These are phyloP conservation scores for Trypanosoma theileri DNA, from an alignment of 208 protist genomes.

Conservation along the genomic window DNA sequence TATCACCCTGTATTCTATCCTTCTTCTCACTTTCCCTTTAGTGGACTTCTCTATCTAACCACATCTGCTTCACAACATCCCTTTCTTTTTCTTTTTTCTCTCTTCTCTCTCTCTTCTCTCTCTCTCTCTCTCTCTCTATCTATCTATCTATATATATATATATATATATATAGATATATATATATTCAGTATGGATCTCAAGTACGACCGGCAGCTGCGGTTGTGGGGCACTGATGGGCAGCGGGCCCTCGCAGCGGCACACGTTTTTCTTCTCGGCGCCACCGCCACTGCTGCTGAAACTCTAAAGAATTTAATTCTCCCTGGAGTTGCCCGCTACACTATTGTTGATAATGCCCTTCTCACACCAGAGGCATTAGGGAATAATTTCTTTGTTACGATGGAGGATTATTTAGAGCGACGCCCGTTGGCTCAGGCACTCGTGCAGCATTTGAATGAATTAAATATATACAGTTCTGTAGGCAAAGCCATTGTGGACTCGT, in stretches of 20 bases:
- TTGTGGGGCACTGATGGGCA: slow-evolving; percentile 96
- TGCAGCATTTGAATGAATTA: slow-evolving; percentile 80
- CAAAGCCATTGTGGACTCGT: slow-evolving; percentile 32
- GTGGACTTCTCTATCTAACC: too few relatives aligned
- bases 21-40: too few relatives aligned
- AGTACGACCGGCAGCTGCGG: slow-evolving; percentile 93
- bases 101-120: too few relatives aligned
- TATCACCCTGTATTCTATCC: too few relatives aligned
- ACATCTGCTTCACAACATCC: too few relatives aligned
- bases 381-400: slow-evolving; percentile 95
- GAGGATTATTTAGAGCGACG: slow-evolving; percentile 40
- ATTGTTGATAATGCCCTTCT: slow-evolving; percentile 93
- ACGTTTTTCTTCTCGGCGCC: slow-evolving; percentile 92
- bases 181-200: slow-evolving; percentile 27
- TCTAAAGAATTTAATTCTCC: slow-evolving; percentile 96
- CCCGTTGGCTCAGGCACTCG: slow-evolving; percentile 68
- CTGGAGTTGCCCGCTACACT: slow-evolving; percentile 92
- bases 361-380: slow-evolving; percentile 77
- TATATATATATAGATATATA: slow-evolving; percentile 13
- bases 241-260: slow-evolving; percentile 67
- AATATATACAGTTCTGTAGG: slow-evolving; percentile 68
- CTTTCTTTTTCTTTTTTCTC: too few relatives aligned
- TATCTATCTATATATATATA: slow-evolving; percentile 8
- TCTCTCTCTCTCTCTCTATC: not conserved
- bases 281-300: slow-evolving; percentile 90